A percentile compares a stretch with the other conserved stretches of the same genome.
These are phyloP conservation scores for Grammothele lineata DNA, from an alignment of 768 basidiomycete species.

Conservation along the genomic window DNA sequence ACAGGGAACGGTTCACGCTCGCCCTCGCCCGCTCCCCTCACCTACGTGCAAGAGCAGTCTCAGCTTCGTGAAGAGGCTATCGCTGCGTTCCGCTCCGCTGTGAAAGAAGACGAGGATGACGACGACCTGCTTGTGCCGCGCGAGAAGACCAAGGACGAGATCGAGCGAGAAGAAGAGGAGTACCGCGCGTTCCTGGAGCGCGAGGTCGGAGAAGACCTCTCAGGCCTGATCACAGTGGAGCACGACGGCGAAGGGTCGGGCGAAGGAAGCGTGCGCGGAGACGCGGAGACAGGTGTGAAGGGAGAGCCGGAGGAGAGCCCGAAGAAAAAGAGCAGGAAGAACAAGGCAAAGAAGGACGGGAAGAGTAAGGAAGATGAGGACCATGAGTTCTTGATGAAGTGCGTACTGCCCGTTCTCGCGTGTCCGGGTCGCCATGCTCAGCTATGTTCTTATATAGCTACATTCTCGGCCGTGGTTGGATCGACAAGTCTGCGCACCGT, in stretches of 20 bases:
- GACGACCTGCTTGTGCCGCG: constrained; percentile 71
- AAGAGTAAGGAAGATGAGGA: constrained; percentile 56
- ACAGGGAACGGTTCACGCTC: constrained; percentile 52
- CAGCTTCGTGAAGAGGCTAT: constrained; percentile 78
- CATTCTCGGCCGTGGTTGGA: constrained; percentile 96
- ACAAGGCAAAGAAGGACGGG: constrained; percentile 21
- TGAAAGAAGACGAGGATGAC: constrained; percentile 44
- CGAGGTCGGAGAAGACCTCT: constrained; percentile 75
- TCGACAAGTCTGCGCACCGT: constrained; percentile 69
- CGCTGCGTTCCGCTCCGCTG: constrained; percentile 65
- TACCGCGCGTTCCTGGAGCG: constrained; percentile 79
- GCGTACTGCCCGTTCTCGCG: constrained; percentile 31
- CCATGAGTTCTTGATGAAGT: constrained; percentile 91
- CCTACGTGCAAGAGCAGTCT: constrained; percentile 77
- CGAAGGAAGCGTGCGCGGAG: neutral
- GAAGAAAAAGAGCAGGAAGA: constrained; percentile 24
- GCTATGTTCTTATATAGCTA: constrained; percentile 50
- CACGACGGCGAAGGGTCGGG: constrained; percentile 10
- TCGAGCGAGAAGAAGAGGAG: constrained; percentile 76
- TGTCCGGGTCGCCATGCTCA: too few relatives aligned
- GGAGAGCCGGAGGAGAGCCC: constrained; percentile 24
- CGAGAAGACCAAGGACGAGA: constrained; percentile 75
- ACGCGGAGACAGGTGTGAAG: constrained; percentile 20
- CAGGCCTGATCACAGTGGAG: constrained; percentile 60
- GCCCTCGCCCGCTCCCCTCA: constrained; percentile 44